Evolutionary conservation across 2,329 filamentous ascomycete species (phyloP), one percentile per base, ranked within the genome.

Genomic region (Aspergillus sp.): DNA sequence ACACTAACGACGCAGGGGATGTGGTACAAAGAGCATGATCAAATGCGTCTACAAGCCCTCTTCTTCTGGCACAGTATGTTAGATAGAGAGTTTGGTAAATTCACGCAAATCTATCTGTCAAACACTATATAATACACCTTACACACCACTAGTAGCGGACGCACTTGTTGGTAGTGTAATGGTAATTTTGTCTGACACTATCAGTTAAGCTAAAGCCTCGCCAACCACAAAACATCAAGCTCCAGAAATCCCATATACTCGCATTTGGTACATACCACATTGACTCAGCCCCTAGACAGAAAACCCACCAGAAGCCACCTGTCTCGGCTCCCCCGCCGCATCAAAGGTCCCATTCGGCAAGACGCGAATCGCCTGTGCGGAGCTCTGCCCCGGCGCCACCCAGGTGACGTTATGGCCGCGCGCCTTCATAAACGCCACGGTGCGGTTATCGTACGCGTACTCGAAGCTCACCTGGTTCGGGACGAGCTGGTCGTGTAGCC

Each of bases 401-500:
- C 84, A 89, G 0, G 82, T 85, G 2, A 94, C 80, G 63, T 89
- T 87, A 65, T 94, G 89, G 0, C 88, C 88, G 47, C 80, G 76
- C 1, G 71, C 72, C 47, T 73, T 71, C 81, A 96, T 80, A 55
- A 81, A 87, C 2, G 77, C 81, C 4, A 84, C 82, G 0, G 85
- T 88, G 1, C 61, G 65, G 56, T 87, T 86, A 60, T 89, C 80
- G 60, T 88, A 95, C 0, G 70, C 70, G 29, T 82, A 83, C 71
- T 96, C 91, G 49, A 94, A 86, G 0, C 74, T 75, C 1, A 86
- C 80, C 45, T 74, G 72, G 61, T 91, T 87, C 0, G 91, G 91
- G 49, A 91, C 77, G 9, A 96, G 76, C 72, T 96, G 91, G 65
- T 96, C 89, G 65, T 96, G 91, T 19, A 95, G 73, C 7, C 91